Percentiles rank a stretch among this genome's conserved stretches.
These are phyloP conservation scores for Cercospora berteroae DNA, from an alignment of 2,329 filamentous ascomycete genomes.

Conservation along the genomic window DNA sequence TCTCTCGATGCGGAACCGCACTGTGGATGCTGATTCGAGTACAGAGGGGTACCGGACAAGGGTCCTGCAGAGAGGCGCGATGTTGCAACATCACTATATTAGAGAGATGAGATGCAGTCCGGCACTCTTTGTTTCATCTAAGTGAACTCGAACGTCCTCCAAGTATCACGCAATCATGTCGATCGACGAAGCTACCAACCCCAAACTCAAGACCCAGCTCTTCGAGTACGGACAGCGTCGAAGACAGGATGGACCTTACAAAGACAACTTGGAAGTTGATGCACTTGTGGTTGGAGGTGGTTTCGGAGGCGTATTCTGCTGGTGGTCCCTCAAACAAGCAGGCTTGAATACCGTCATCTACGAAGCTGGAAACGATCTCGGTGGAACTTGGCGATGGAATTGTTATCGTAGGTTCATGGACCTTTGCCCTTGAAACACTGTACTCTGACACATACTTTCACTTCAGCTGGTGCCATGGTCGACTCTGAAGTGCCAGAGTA, in stretches of 20 bases:
- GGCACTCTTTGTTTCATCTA: background rate
- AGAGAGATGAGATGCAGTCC: background rate
- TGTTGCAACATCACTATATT: background rate
- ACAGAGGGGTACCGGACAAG: constrained; percentile 6
- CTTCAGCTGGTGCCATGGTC: constrained; percentile 43
- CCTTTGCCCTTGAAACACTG: background rate
- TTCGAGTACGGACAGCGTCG: constrained; percentile 24
- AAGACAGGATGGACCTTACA: constrained; percentile 25
- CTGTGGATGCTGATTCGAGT: background rate
- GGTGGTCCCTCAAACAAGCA: constrained; percentile 26
- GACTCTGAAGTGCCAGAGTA: constrained; percentile 50
- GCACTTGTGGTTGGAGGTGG: constrained; percentile 41
- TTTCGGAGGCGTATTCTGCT: constrained; percentile 46
- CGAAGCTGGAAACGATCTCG: constrained; percentile 39
- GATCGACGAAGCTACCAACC: constrained; percentile 10
- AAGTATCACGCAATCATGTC: background rate
- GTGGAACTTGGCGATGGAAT: constrained; percentile 49
- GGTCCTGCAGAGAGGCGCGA: background rate
- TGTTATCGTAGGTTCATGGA: constrained; percentile 41
- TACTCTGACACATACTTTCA: constrained; percentile 30
- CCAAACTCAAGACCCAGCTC: constrained; percentile 14
- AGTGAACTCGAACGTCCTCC: background rate
- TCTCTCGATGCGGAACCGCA: constrained; percentile 9
- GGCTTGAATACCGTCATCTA: constrained; percentile 38
- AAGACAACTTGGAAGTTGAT: constrained; percentile 32